Evolutionary conservation across 805 yeast genomes (phyloP).

Genomic region (Pichia californica): DNA sequence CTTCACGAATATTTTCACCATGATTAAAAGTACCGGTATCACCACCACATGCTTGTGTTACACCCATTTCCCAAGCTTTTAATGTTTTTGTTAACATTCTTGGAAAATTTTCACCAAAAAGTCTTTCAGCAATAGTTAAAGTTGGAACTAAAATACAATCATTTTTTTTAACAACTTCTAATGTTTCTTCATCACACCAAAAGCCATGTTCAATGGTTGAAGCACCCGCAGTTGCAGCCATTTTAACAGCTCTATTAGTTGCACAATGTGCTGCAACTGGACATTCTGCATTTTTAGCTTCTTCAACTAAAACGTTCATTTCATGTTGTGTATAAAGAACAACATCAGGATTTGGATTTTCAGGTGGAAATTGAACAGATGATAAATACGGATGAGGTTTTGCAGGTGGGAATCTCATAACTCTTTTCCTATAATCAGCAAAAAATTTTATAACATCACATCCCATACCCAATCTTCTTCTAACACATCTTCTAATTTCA

Average conservation of each 20-base stretch:
- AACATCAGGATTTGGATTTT: conserved; percentile 24
- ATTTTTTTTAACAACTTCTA: conserved; percentile 16
- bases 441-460: conserved; percentile 25
- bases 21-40: conserved; percentile 27
- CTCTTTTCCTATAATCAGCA: conserved; percentile 24
- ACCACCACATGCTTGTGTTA: conserved; percentile 25
- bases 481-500: conserved; percentile 22
- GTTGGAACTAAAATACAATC: conserved; percentile 24
- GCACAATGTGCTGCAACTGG: conserved; percentile 28
- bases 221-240: conserved; percentile 26
- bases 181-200: conserved; percentile 21
- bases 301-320: conserved; percentile 23
- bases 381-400: conserved; percentile 24
- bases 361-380: conserved; percentile 23
- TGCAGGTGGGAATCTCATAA: conserved; percentile 26
- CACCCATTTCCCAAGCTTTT: conserved; percentile 21
- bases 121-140: conserved; percentile 19
- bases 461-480: conserved; percentile 24
- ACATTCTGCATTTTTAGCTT: conserved; percentile 21
- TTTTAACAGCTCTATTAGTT: conserved; percentile 19
- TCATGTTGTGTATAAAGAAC: conserved; percentile 24
- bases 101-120: conserved; percentile 18
- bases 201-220: conserved; percentile 23
- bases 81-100: conserved; percentile 17
- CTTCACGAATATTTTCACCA: conserved; percentile 26